phyloP scores from a whole-genome alignment of 2,329 filamentous ascomycete species.

The Thelonectria rubi region DNA sequence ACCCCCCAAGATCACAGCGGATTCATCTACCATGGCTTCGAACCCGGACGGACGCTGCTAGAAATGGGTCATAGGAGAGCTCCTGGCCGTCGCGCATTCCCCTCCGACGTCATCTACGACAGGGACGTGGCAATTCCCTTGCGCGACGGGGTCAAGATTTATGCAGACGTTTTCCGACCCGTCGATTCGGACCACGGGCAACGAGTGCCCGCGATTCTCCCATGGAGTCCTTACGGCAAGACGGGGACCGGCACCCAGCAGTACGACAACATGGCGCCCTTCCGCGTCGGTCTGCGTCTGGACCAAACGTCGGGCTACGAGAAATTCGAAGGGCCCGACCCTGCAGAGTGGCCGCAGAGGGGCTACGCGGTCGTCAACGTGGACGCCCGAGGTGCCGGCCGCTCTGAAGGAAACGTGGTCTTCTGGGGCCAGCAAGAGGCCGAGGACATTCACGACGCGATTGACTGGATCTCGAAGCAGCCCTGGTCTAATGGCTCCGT shows the following conservation, averaged over 20 bases:
- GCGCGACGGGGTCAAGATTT: constrained; percentile 13
- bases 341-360: constrained; percentile 3
- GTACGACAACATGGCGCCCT: constrained; percentile 9
- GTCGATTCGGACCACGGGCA: neutral
- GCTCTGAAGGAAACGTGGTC: constrained; percentile 3
- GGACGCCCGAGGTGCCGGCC: constrained; percentile 7
- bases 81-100: neutral
- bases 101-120: constrained; percentile 2
- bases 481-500: constrained; percentile 10
- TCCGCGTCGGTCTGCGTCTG: neutral
- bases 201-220: constrained; percentile 1
- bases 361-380: constrained; percentile 7
- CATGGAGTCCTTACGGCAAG: constrained; percentile 12
- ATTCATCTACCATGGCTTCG: too few species aligned
- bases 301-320: constrained; percentile 14
- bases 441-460: constrained; percentile 3
- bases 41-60: too few species aligned
- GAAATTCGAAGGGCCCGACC: constrained; percentile 11
- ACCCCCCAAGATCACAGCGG: too few species aligned
- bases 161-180: constrained; percentile 5
- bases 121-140: constrained; percentile 1
- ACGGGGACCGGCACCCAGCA: neutral
- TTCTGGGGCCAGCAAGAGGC: constrained; percentile 5
- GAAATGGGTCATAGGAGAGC: too few species aligned
- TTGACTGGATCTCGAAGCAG: constrained; percentile 5